These are phyloP conservation scores for Curvularia eragrostidis DNA, from an alignment of 2,329 filamentous ascomycete genomes.

Conservation along the genomic window DNA sequence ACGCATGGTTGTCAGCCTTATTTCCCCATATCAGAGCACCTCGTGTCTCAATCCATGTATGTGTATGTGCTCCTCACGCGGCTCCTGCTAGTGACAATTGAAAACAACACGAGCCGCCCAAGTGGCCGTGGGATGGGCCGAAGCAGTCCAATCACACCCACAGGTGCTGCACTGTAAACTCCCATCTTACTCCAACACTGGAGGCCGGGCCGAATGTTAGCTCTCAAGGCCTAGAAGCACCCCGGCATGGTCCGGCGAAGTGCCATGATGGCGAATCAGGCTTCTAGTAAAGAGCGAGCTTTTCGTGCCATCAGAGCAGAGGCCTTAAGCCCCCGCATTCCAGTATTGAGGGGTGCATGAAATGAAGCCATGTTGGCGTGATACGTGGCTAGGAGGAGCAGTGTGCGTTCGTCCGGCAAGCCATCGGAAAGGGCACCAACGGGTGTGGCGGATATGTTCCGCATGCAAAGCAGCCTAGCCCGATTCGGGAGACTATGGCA, in stretches of 20 bases:
- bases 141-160: not conserved
- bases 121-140: not conserved
- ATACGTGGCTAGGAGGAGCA: conserved; percentile 14
- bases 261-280: conserved; percentile 1
- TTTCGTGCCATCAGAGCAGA: not conserved
- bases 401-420: conserved; percentile 39
- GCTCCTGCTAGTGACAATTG: not conserved
- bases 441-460: conserved; percentile 25
- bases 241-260: conserved; percentile 12
- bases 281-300: not conserved
- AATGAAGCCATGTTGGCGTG: conserved; percentile 28
- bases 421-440: conserved; percentile 20
- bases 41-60: not conserved
- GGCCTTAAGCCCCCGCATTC: conserved; percentile 16
- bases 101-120: not conserved
- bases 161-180: not conserved
- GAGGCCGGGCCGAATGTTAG: conserved; percentile 5
- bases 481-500: conserved; percentile 16
- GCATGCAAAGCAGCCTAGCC: conserved; percentile 19
- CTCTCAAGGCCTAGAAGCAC: not conserved
- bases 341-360: conserved; percentile 6
- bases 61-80: not conserved
- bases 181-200: not conserved
- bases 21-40: conserved; percentile 26
- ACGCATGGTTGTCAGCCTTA: conserved; percentile 15